Base-by-base conservation (phyloP, 306 rosid species). In the Prunus dulcis region DNA sequence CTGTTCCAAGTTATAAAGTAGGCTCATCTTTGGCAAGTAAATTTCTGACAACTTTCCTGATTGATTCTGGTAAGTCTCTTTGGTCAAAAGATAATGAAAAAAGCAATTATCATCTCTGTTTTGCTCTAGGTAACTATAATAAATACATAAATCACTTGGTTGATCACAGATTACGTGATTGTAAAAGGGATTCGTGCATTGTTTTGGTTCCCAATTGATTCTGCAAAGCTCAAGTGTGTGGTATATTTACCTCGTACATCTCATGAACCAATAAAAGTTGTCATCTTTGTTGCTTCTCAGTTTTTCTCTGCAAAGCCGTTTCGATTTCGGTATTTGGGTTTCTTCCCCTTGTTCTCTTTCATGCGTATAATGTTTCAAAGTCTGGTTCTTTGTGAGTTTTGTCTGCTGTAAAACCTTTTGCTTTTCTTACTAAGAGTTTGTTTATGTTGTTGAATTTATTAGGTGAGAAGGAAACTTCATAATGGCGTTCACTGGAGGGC, bases 401-500 rank as follows among this genome's bases (percentile, higher is more conserved):
- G 18, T 52, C n/a, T 4, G 0, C 20, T 52, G 57, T 4, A 18
- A 5, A 17, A 1, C n/a, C 6, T 15, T 52, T 14, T 52, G 2
- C 2, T 52, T 52, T 52, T 18, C n/a, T 15, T 52, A 52, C 15
- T 52, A 52, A 52, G 57, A 17, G 57, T 6, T 52, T 52, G 57
- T 52, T 17, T 52, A 4, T 18, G n/a, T 52, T 52, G 8, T 18
- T 17, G 18, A 4, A 12, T 58, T 27, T 58, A 25, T 46, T 5
- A 12, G 20, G 75, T 43, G 14, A 27, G n/a, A 17, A 20, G 47
- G 62, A 28, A 32, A 30, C 52, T 18, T 47, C 3, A 43, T 38
- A 41, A 72, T 69, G 58, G 76, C 64, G 70, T 49, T 76, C 74
- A 57, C 13, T 25, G 76, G 72, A 71, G 76, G 62, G 32, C 22